A percentile compares a stretch with the other conserved stretches of the same genome.
These are phyloP conservation scores for Aspergillus clavatus DNA, from an alignment of 2,329 filamentous ascomycete species.

Conservation along the genomic window DNA sequence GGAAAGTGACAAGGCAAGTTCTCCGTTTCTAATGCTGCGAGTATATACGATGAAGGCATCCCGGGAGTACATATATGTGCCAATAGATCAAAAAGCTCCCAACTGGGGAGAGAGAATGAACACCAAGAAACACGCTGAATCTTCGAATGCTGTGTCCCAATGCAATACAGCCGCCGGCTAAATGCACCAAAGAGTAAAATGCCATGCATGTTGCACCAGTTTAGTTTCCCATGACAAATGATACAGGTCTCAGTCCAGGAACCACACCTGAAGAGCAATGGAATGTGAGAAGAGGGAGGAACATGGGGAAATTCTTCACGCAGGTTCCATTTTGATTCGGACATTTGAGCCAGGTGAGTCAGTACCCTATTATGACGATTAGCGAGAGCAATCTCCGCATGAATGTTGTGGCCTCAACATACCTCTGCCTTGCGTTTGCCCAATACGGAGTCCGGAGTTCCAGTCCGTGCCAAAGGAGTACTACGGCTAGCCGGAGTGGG, in stretches of 20 bases:
- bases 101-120: too few relatives aligned
- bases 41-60: neutral
- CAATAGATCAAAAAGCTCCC: neutral
- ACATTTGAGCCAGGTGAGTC: slow-evolving; percentile 35
- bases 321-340: slow-evolving; percentile 39
- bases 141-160: slow-evolving; percentile 3
- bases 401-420: slow-evolving; percentile 10
- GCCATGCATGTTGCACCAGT: slow-evolving; percentile 4
- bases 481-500: slow-evolving; percentile 30
- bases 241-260: too few relatives aligned
- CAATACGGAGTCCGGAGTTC: slow-evolving; percentile 60
- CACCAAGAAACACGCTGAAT: too few relatives aligned
- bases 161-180: slow-evolving; percentile 16
- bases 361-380: slow-evolving; percentile 21
- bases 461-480: slow-evolving; percentile 39
- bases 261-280: too few relatives aligned
- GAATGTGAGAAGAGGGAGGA: slow-evolving; percentile 3
- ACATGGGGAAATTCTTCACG: slow-evolving; percentile 21
- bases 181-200: slow-evolving; percentile 9
- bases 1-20: too few relatives aligned
- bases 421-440: slow-evolving; percentile 74
- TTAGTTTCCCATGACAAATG: slow-evolving; percentile 5
- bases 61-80: neutral
- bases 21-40: neutral
- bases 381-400: slow-evolving; percentile 4